These are phyloP conservation scores for Penicillium pulvis DNA, from an alignment of 495 filamentous ascomycete species.

Conservation along the genomic window DNA sequence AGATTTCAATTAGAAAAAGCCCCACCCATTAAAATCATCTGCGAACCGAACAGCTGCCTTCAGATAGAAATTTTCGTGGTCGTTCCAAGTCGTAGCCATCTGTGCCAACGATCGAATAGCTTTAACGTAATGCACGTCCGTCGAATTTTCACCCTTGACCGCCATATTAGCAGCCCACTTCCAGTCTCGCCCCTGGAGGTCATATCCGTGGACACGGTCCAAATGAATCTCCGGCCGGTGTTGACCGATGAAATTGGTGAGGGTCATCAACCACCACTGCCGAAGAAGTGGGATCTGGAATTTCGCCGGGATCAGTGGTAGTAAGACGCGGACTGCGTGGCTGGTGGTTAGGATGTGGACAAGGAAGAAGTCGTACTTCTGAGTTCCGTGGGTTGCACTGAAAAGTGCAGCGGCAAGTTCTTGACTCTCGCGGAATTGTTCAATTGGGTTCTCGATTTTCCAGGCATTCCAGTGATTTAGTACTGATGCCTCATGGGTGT, in stretches of 20 bases:
- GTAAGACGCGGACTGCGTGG: constrained; percentile 82
- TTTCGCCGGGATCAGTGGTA: constrained; percentile 73
- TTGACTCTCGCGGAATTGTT: constrained; percentile 78
- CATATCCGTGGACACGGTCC: constrained; percentile 60
- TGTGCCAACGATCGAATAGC: constrained; percentile 74
- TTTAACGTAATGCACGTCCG: constrained; percentile 85
- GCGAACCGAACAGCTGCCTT: constrained; percentile 79
- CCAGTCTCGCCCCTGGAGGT: constrained; percentile 70
- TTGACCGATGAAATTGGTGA: constrained; percentile 76
- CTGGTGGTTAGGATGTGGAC: constrained; percentile 79
- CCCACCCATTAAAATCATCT: constrained; percentile 79
- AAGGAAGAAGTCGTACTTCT: constrained; percentile 79
- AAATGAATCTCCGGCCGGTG: constrained; percentile 69
- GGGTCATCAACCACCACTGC: constrained; percentile 85
- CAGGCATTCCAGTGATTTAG: constrained; percentile 89
- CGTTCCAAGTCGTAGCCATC: constrained; percentile 79
- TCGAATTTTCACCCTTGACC: constrained; percentile 61
- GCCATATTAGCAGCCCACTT: constrained; percentile 70
- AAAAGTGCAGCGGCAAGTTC: constrained; percentile 73
- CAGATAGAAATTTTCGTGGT: constrained; percentile 73
- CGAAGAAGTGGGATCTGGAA: constrained; percentile 72
- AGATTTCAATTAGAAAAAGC: constrained; percentile 40
- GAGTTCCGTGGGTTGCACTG: constrained; percentile 55
- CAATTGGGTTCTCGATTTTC: constrained; percentile 62
- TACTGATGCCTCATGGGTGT: constrained; percentile 66